A percentile compares a stretch with the other conserved stretches of the same genome.
Conservation (phyloP, 805 yeast species). For the Barnettozyma botsteinii region DNA sequence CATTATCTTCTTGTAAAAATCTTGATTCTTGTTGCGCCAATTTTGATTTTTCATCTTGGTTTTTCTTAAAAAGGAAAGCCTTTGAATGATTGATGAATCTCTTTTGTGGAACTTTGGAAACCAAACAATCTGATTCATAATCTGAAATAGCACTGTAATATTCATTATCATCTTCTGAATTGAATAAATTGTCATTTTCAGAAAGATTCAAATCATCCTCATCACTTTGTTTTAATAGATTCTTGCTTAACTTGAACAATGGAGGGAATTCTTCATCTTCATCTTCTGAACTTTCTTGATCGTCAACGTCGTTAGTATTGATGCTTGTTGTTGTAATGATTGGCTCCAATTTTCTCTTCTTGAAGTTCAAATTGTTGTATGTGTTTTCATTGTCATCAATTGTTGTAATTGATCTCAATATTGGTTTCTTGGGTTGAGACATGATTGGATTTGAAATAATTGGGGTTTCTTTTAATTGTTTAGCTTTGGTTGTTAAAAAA, state of each 20-base stretch:
- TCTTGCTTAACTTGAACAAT: constrained; percentile 4
- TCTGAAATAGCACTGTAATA: constrained; percentile 24
- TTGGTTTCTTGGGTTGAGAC: constrained; percentile 20
- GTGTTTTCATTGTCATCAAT: constrained; percentile 26
- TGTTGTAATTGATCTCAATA: constrained; percentile 25
- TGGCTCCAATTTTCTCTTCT: constrained; percentile 19
- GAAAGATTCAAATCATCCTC: constrained; percentile 10
- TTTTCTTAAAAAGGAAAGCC: constrained; percentile 5
- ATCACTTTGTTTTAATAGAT: constrained; percentile 6
- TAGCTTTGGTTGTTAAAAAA: constrained; percentile 24
- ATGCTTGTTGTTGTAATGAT: background rate
- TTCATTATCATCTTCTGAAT: constrained; percentile 24
- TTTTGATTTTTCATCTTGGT: constrained; percentile 6
- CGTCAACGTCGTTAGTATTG: background rate
- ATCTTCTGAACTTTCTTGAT: constrained; percentile 2
- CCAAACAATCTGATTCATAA: constrained; percentile 18
- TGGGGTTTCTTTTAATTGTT: constrained; percentile 17
- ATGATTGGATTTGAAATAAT: no score
- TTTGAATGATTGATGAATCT: constrained; percentile 11
- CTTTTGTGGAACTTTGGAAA: constrained; percentile 3
- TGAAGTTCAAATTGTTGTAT: constrained; percentile 24
- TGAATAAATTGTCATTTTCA: constrained; percentile 24
- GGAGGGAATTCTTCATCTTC: constrained; percentile 2
- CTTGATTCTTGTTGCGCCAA: constrained; percentile 10
- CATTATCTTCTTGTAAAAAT: constrained; percentile 11